Percentiles rank a stretch among this genome's conserved stretches.
These are phyloP conservation scores for Trypanosoma platydactyli DNA, from an alignment of 208 protist genomes.

Conservation along the genomic window DNA sequence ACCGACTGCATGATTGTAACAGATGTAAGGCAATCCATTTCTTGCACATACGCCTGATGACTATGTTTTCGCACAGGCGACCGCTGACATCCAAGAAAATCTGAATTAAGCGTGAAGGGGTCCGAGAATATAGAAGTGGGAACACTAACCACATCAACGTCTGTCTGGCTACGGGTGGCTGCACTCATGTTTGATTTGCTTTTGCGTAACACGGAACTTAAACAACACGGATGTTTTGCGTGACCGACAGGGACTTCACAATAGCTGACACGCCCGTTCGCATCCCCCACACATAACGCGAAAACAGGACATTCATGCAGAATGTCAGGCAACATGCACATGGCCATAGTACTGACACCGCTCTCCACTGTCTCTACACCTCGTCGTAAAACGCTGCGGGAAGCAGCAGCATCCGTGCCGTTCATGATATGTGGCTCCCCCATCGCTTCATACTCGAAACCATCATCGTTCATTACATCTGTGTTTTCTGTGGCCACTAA, in stretches of 20 bases:
- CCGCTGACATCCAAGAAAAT: conserved; percentile 63
- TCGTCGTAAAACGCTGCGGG: conserved; percentile 19
- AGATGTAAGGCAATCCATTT: conserved; percentile 85
- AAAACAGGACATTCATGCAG: conserved; percentile 65
- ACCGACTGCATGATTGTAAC: conserved; percentile 73
- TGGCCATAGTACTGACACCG: conserved; percentile 60
- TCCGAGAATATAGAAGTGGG: conserved; percentile 38
- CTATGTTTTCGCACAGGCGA: conserved; percentile 56
- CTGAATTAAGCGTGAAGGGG: conserved; percentile 20
- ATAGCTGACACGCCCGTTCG: conserved; percentile 80
- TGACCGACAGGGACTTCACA: conserved; percentile 68
- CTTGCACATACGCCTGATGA: conserved; percentile 82
- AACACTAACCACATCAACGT: conserved; percentile 13
- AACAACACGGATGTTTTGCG: conserved; percentile 17
- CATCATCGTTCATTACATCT: conserved; percentile 1
- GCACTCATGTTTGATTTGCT: conserved; percentile 29
- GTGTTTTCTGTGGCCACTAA: background rate
- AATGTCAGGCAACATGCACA: conserved; percentile 76
- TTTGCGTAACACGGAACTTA: conserved; percentile 19
- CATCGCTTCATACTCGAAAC: conserved; percentile 26
- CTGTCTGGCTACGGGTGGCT: conserved; percentile 27
- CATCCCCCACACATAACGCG: conserved; percentile 77
- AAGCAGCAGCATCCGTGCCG: background rate
- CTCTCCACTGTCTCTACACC: conserved; percentile 39
- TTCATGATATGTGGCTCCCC: conserved; percentile 14